Evolutionary conservation across 2,329 filamentous ascomycete genomes (phyloP).

Genomic region (Talaromyces sp.): DNA sequence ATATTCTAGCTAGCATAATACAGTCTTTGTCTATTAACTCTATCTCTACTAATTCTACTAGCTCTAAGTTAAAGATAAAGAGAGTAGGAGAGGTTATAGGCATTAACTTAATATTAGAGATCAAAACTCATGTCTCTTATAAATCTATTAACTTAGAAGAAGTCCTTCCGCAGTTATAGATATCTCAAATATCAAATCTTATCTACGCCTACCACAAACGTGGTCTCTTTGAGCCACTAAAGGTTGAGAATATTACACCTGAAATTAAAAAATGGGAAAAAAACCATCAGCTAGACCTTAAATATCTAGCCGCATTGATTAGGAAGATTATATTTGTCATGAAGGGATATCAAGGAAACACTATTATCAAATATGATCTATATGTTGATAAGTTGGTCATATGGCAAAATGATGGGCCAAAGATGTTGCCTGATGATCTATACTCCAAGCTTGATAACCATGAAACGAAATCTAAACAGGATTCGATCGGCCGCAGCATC

Average conservation of each 20-base stretch:
- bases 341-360: slow-evolving; percentile 24
- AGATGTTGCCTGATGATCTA: slow-evolving; percentile 29
- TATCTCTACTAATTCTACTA: slow-evolving; percentile 1
- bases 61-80: slow-evolving; percentile 29
- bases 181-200: slow-evolving; percentile 46
- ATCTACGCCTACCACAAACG: slow-evolving; percentile 42
- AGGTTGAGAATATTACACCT: slow-evolving; percentile 34
- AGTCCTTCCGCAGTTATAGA: slow-evolving; percentile 42
- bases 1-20: slow-evolving; percentile 21
- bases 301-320: slow-evolving; percentile 30
- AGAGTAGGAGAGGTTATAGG: slow-evolving; percentile 29
- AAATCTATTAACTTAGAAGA: slow-evolving; percentile 33
- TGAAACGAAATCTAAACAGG: background rate
- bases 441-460: slow-evolving; percentile 21
- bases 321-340: slow-evolving; percentile 25
- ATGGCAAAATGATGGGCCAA: slow-evolving; percentile 17
- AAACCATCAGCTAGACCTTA: slow-evolving; percentile 28
- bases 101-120: slow-evolving; percentile 38
- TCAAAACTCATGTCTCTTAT: slow-evolving; percentile 40
- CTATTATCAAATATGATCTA: slow-evolving; percentile 22
- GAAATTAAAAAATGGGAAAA: slow-evolving; percentile 35
- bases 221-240: slow-evolving; percentile 32
- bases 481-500: background rate
- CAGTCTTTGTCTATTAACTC: slow-evolving; percentile 24
- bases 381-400: slow-evolving; percentile 23